Percentiles rank a stretch among this genome's conserved stretches.
phyloP scores from a whole-genome alignment of 108 stramenopile genomes.

The Fragilariopsis cylindrus region DNA sequence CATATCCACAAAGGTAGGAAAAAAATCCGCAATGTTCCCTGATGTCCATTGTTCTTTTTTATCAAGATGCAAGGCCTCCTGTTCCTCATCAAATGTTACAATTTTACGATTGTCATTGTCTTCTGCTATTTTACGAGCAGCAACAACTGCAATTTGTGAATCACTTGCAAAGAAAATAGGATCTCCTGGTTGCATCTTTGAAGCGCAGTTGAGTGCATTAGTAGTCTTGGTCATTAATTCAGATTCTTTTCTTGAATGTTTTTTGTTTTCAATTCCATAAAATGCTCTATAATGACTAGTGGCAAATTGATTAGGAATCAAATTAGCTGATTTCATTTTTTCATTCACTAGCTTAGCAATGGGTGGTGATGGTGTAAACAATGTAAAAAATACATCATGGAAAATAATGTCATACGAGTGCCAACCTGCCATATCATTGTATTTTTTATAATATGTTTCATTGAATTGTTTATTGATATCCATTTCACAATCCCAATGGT shows the following conservation, averaged over 20 bases:
- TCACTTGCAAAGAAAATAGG: conserved; percentile 56
- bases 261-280: conserved; percentile 32
- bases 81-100: not conserved
- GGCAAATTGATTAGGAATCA: conserved; percentile 43
- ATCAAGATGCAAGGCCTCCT: conserved; percentile 50
- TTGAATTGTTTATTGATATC: not conserved
- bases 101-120: too few species aligned
- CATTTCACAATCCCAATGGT: not conserved
- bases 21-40: conserved; percentile 31
- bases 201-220: conserved; percentile 54
- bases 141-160: conserved; percentile 16
- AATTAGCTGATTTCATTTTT: conserved; percentile 18
- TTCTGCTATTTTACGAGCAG: too few species aligned
- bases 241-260: not conserved
- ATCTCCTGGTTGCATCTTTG: conserved; percentile 35
- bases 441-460: not conserved
- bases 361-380: conserved; percentile 45
- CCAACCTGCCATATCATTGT: not conserved
- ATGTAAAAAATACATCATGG: conserved; percentile 31
- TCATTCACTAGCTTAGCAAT: conserved; percentile 28
- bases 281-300: conserved; percentile 47
- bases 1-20: conserved; percentile 51
- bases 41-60: conserved; percentile 6
- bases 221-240: conserved; percentile 16
- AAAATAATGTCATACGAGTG: conserved; percentile 23